phyloP scores from a whole-genome alignment of 768 basidiomycete genomes.

The Mycena belliarum region DNA sequence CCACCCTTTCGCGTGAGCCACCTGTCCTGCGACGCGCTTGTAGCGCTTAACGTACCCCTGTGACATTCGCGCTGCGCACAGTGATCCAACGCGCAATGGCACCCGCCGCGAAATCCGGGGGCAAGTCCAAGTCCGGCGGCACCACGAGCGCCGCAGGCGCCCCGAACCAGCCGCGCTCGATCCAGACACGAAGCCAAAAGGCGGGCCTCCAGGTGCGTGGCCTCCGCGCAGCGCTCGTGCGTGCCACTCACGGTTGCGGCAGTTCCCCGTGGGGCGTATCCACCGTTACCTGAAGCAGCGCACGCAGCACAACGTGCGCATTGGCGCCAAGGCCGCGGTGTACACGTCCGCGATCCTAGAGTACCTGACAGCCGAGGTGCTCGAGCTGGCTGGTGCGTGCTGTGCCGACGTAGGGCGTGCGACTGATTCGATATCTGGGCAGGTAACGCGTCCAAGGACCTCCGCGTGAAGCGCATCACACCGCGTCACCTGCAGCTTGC shows the following conservation, averaged over 20 bases:
- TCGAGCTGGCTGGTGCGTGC: conserved; percentile 87
- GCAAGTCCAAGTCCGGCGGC: conserved; percentile 60
- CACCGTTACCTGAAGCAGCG: conserved; percentile 92
- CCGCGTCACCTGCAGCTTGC: conserved; percentile 95
- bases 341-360: conserved; percentile 96
- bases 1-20: conserved; percentile 13
- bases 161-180: conserved; percentile 37
- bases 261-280: conserved; percentile 98
- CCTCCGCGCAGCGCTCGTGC: background rate
- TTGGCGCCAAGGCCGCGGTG: conserved; percentile 97
- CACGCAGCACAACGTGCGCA: conserved; percentile 91
- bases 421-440: background rate
- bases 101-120: conserved; percentile 54
- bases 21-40: conserved; percentile 6
- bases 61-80: background rate
- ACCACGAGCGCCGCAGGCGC: conserved; percentile 31
- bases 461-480: conserved; percentile 96
- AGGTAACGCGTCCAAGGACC: conserved; percentile 97
- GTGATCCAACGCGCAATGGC: conserved; percentile 22
- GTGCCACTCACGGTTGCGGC: background rate
- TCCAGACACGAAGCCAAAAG: conserved; percentile 76
- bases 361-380: conserved; percentile 93
- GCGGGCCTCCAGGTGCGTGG: conserved; percentile 80
- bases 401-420: background rate
- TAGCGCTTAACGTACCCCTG: background rate